Evolutionary conservation across 2,329 filamentous ascomycete species (phyloP).

Genomic region (Microsporum audouinii): DNA sequence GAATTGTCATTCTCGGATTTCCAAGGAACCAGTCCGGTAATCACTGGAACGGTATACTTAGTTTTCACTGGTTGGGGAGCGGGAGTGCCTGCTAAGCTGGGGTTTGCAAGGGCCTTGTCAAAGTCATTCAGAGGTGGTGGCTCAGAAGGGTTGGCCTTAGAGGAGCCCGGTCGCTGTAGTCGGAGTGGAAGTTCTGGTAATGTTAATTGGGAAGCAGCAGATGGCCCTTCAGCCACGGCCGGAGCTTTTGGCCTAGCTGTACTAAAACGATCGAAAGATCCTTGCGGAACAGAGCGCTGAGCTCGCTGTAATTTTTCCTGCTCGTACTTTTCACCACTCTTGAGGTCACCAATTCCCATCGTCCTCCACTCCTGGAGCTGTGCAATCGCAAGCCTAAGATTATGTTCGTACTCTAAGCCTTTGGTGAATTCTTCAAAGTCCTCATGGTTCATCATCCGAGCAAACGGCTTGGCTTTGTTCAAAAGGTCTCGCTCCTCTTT

Average conservation of each 20-base stretch:
- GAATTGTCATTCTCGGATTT: slow-evolving; percentile 63
- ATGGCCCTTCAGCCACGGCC: slow-evolving; percentile 57
- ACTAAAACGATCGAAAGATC: slow-evolving; percentile 75
- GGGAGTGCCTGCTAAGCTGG: slow-evolving; percentile 35
- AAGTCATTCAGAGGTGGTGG: slow-evolving; percentile 41
- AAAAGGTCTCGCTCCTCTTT: slow-evolving; percentile 89
- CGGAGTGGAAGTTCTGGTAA: slow-evolving; percentile 64
- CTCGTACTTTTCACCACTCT: slow-evolving; percentile 85
- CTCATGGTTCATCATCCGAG: slow-evolving; percentile 85
- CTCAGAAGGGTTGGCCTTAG: slow-evolving; percentile 23
- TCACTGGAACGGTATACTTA: slow-evolving; percentile 42
- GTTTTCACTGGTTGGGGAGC: slow-evolving; percentile 32
- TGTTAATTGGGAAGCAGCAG: slow-evolving; percentile 64
- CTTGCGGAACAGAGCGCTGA: slow-evolving; percentile 55
- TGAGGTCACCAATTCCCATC: slow-evolving; percentile 71
- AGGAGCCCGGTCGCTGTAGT: slow-evolving; percentile 33
- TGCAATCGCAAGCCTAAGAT: slow-evolving; percentile 74
- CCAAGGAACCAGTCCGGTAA: slow-evolving; percentile 41
- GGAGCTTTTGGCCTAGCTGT: slow-evolving; percentile 60
- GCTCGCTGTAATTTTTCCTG: slow-evolving; percentile 68
- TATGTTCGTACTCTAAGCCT: slow-evolving; percentile 80
- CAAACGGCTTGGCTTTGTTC: slow-evolving; percentile 91
- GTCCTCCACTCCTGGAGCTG: slow-evolving; percentile 92
- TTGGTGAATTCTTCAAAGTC: slow-evolving; percentile 82
- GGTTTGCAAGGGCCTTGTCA: slow-evolving; percentile 45